Evolutionary conservation across 768 basidiomycete species (phyloP).

Genomic region (Calvatia gigantea): DNA sequence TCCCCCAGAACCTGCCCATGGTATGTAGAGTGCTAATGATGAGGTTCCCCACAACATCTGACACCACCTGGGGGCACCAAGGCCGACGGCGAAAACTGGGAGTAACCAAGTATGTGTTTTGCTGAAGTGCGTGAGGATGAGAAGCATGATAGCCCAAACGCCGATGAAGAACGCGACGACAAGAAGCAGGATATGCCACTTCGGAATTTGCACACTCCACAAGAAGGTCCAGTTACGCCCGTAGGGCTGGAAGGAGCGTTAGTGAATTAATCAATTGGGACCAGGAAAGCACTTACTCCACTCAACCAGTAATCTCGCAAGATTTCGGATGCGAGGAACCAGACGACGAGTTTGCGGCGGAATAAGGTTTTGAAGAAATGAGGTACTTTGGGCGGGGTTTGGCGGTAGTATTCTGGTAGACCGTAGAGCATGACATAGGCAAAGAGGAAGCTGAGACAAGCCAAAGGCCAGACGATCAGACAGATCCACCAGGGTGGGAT

Average conservation of each 20-base stretch:
- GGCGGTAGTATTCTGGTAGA: conserved; percentile 89
- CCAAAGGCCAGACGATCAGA: conserved; percentile 76
- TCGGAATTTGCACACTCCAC: conserved; percentile 79
- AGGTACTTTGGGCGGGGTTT: conserved; percentile 93
- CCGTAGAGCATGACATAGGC: conserved; percentile 84
- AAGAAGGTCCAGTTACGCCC: conserved; percentile 95
- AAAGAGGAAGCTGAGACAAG: conserved; percentile 72
- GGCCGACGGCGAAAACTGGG: conserved; percentile 92
- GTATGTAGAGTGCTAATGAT: conserved; percentile 87
- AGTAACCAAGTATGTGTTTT: conserved; percentile 96
- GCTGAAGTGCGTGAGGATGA: conserved; percentile 78
- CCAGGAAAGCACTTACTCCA: conserved; percentile 49
- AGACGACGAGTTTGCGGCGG: conserved; percentile 86
- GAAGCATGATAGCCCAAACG: conserved; percentile 76
- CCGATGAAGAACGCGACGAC: conserved; percentile 82
- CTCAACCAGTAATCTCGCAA: conserved; percentile 92
- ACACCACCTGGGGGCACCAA: conserved; percentile 94
- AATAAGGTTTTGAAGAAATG: conserved; percentile 89
- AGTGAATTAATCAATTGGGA: conserved; percentile 11
- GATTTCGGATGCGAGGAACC: conserved; percentile 92
- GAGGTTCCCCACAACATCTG: conserved; percentile 98
- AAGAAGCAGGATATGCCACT: conserved; percentile 80
- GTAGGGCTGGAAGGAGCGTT: conserved; percentile 55
- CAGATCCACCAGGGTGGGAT: conserved; percentile 84
- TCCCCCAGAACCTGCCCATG: conserved; percentile 84